These are phyloP conservation scores for Fusarium mangiferae DNA, from an alignment of 2,329 filamentous ascomycete species.

Conservation along the genomic window DNA sequence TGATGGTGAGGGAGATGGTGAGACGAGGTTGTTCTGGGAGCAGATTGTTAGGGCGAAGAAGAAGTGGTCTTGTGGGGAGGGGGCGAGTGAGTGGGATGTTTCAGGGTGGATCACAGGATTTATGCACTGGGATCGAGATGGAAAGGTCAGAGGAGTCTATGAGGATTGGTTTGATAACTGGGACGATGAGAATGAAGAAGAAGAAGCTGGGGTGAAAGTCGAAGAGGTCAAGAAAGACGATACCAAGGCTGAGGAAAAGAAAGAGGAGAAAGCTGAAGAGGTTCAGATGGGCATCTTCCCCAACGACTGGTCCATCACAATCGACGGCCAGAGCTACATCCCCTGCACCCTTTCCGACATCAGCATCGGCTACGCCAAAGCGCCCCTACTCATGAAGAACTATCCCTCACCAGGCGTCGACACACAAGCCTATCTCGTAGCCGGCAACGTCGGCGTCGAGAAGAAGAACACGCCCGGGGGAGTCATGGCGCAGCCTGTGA, in stretches of 20 bases:
- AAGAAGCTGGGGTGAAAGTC: background rate
- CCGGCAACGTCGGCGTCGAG: conserved; percentile 52
- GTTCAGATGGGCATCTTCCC: background rate
- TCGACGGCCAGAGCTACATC: conserved; percentile 48
- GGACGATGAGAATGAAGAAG: background rate
- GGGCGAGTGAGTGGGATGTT: conserved; percentile 49
- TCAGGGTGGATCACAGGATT: conserved; percentile 63
- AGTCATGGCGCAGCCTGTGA: conserved; percentile 49
- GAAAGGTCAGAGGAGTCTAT: conserved; percentile 30
- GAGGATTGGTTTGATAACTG: background rate
- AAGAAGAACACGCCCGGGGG: conserved; percentile 30
- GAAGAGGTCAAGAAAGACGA: background rate
- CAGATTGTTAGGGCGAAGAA: conserved; percentile 52
- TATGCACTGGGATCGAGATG: conserved; percentile 55
- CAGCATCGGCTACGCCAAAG: conserved; percentile 53
- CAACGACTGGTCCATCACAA: conserved; percentile 21
- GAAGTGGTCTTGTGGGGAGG: conserved; percentile 44
- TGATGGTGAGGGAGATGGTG: conserved; percentile 16
- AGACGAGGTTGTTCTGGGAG: conserved; percentile 55
- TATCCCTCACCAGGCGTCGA: conserved; percentile 39
- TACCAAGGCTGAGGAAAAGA: background rate
- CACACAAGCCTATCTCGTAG: conserved; percentile 51
- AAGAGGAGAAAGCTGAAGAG: background rate
- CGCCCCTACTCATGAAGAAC: conserved; percentile 52
- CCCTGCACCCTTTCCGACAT: conserved; percentile 37